Evolutionary conservation across 139 green algal genomes (phyloP).

Genomic region (Picochlorum costavermella): DNA sequence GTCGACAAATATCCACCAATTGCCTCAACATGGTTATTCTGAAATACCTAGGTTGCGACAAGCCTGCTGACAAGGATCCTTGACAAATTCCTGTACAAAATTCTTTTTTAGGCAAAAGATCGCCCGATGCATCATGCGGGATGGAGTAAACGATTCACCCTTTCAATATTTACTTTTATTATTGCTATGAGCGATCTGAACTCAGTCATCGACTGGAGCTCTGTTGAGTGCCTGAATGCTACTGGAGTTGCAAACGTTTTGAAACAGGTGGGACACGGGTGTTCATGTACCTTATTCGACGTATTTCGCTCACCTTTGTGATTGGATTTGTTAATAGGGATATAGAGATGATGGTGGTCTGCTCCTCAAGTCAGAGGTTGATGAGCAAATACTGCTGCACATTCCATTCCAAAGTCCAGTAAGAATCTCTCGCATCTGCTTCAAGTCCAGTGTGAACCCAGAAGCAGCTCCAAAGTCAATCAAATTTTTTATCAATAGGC

Average conservation of each 20-base stretch:
- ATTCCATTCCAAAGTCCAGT: slow-evolving; percentile 67
- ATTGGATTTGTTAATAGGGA: slow-evolving; percentile 31
- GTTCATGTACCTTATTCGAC: not conserved
- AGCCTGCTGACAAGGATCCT: too few relatives aligned
- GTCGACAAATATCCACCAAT: too few relatives aligned
- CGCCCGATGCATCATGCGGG: too few relatives aligned
- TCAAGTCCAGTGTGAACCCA: slow-evolving; percentile 42
- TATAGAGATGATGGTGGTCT: slow-evolving; percentile 68
- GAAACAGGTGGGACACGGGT: slow-evolving; percentile 37
- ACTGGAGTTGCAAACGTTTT: slow-evolving; percentile 49
- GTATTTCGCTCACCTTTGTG: not conserved
- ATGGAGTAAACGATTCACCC: too few relatives aligned
- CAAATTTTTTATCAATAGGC: slow-evolving; percentile 48
- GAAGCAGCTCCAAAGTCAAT: slow-evolving; percentile 45
- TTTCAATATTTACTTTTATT: too few relatives aligned
- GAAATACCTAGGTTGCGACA: too few relatives aligned
- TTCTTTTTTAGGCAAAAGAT: too few relatives aligned
- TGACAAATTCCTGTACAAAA: too few relatives aligned
- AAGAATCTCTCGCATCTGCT: slow-evolving; percentile 53
- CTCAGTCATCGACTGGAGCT: slow-evolving; percentile 60
- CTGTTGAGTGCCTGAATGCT: slow-evolving; percentile 62
- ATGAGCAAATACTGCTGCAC: slow-evolving; percentile 84
- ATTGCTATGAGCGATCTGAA: slow-evolving; percentile 44
- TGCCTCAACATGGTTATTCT: too few relatives aligned
- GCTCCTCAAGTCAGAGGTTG: slow-evolving; percentile 66